These are phyloP conservation scores for Ceratobasidium theobromae DNA, from an alignment of 1,284 basidiomycete genomes.

Conservation along the genomic window DNA sequence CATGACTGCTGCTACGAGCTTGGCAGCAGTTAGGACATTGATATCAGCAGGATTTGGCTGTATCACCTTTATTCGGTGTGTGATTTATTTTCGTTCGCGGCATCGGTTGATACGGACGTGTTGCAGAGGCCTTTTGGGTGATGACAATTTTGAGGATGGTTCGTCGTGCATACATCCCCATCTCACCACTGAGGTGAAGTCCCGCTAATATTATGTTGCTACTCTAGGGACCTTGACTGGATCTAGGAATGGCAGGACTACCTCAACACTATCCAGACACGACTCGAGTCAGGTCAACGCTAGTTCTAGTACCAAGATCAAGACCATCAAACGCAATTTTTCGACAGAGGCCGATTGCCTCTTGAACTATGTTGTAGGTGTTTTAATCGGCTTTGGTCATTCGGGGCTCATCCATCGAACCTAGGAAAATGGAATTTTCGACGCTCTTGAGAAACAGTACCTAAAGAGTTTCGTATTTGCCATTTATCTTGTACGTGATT, in stretches of 20 bases:
- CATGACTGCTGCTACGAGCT: slow-evolving; percentile 32
- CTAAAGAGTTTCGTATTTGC: slow-evolving; percentile 39
- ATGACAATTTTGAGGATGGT: slow-evolving; percentile 38
- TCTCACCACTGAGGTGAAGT: background rate
- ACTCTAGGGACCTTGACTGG: slow-evolving; percentile 6
- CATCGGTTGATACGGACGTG: background rate
- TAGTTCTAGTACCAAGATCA: slow-evolving; percentile 37
- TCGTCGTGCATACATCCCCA: slow-evolving; percentile 31
- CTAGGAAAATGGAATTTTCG: slow-evolving; percentile 37
- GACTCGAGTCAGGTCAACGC: slow-evolving; percentile 7
- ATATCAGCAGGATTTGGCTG: slow-evolving; percentile 38
- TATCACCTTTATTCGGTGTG: slow-evolving; percentile 39
- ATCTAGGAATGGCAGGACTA: background rate
- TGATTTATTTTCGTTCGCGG: background rate
- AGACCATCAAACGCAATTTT: slow-evolving; percentile 37
- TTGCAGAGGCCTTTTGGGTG: slow-evolving; percentile 39
- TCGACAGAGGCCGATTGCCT: slow-evolving; percentile 39
- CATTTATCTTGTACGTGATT: slow-evolving; percentile 39
- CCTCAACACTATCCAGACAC: background rate
- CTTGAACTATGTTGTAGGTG: slow-evolving; percentile 40
- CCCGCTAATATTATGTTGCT: background rate
- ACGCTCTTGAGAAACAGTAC: slow-evolving; percentile 38
- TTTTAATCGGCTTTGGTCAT: background rate
- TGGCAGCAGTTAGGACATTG: slow-evolving; percentile 32
- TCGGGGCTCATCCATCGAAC: background rate